Conservation (phyloP, 306 rosid species). For the Prunus salicina region DNA sequence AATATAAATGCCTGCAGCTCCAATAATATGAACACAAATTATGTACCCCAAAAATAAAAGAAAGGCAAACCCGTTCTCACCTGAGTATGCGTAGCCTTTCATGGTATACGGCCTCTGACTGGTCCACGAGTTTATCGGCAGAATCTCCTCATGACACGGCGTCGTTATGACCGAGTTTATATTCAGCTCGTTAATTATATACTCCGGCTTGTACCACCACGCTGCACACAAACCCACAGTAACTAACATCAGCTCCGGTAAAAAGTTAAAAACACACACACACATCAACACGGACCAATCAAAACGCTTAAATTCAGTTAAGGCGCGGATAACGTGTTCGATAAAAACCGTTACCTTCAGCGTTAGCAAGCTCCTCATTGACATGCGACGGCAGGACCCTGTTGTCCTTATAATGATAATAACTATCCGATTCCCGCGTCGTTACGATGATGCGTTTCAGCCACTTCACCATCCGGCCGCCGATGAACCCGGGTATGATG, state of each 20-base stretch:
- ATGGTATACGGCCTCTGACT: constrained; percentile 61
- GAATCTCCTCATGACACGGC: constrained; percentile 75
- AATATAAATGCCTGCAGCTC: too few relatives aligned
- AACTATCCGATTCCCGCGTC: constrained; percentile 44
- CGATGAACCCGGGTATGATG: constrained; percentile 72
- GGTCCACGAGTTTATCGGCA: constrained; percentile 75
- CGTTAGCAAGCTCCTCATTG: constrained; percentile 72
- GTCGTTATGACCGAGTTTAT: constrained; percentile 86
- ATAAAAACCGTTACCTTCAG: constrained; percentile 45
- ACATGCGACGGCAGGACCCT: constrained; percentile 79
- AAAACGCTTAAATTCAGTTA: neutral
- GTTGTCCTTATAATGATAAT: constrained; percentile 70
- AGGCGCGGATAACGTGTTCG: neutral
- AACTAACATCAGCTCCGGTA: neutral
- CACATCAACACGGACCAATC: neutral
- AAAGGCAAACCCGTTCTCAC: constrained; percentile 29
- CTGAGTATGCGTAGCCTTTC: constrained; percentile 85
- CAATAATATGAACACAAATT: too few relatives aligned
- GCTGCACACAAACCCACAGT: constrained; percentile 35
- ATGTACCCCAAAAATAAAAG: too few relatives aligned
- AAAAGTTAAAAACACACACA: neutral
- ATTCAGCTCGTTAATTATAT: constrained; percentile 74
- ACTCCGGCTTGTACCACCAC: constrained; percentile 94
- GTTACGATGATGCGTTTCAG: constrained; percentile 71
- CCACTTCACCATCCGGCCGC: constrained; percentile 90